Base-by-base conservation (phyloP, 2,329 filamentous ascomycete species). In the Pseudocercospora crystallina region DNA sequence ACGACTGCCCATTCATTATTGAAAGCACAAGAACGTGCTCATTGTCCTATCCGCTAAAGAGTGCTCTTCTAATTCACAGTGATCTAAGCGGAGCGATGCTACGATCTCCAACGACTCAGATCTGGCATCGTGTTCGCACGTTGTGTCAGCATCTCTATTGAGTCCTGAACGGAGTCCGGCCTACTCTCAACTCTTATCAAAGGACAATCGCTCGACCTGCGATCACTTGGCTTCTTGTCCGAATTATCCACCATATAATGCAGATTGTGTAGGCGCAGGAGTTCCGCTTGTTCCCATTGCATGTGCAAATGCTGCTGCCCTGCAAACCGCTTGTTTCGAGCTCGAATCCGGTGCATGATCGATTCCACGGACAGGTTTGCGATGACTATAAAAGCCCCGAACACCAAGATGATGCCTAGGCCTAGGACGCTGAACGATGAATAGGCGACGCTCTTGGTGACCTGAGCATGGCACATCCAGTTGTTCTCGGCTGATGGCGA, bases 401-500 rank as follows among this genome's bases (percentile, higher is more conserved):
- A 17, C 13, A 35, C 32, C 42, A 44, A 9, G 33, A 44, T 44
- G 8, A 44, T n/a, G 8, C 42, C 32, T 12, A 44, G 15, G 4
- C 42, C 42, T 20, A 44, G 42, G 14, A 44, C 42, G 17, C 32
- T 44, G 14, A 44, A 44, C 11, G 42, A 44, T 20, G 32, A 33
- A 34, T 44, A 35, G n/a, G 42, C 15, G 31, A 32, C 29, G 20
- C 42, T 44, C 3, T 14, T 44, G 5, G 42, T 44, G 30, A 44
- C 42, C 36, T 44, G 42, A 34, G 31, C 32, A 32, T 44, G 32
- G 15, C 42, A 44, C 42, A 44, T 44, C 32, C 42, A 35, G 20
- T 10, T 20, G 5, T 44, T 32, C 14, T 36, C 30, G 15, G 12
- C 15, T 36, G 32, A 15, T 14, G 42, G 10, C 14, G 41, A 17